Evolutionary conservation across 768 basidiomycete genomes (phyloP), one percentile per base, ranked within the genome.

Genomic region (Termitomyces sp.): DNA sequence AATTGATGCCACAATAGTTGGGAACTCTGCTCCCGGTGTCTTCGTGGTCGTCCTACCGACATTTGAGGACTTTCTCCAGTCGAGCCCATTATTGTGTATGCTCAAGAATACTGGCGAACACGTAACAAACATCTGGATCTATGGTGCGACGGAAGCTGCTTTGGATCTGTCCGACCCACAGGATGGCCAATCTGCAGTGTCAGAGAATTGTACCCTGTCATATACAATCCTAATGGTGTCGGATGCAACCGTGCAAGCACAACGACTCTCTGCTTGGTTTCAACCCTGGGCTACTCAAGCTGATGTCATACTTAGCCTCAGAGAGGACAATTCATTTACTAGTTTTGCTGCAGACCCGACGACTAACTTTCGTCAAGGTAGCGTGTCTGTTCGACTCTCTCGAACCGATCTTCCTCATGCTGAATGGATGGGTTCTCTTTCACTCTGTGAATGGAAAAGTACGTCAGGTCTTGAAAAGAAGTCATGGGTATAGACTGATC

Each of bases 371-470:
- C 49, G 68, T 2, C 54, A 62, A 30, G 61, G 66, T 12, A 66
- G 69, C 23, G 71, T 72, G 10, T 17, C 77, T 9, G 68, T 85
- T 1, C 71, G 71, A 21, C 67, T 87, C 28, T 78, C 78, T 33
- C 71, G 71, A 8, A 60, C 58, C n/a, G 82, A 87, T 59, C 65
- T 89, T 30, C 66, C 63, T 15, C 75, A 80, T 58, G 75, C 75
- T 1, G 74, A 78, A 31, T 91, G 88, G 89, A 82, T 89, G 71
- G 75, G 77, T 3, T 72, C 82, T 0, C 71, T 91, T 26, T 71
- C 80, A 1, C 60, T 85, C 5, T 57, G 70, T 30, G 87, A 90
- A 69, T 80, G 83, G 77, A 70, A 70, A 67, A 79, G 89, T 89
- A 57, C 41, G 58, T 60, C 3, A 14, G 43, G 17, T 11, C 5